phyloP scores from a whole-genome alignment of 768 basidiomycete genomes.

The Suillus americanus region DNA sequence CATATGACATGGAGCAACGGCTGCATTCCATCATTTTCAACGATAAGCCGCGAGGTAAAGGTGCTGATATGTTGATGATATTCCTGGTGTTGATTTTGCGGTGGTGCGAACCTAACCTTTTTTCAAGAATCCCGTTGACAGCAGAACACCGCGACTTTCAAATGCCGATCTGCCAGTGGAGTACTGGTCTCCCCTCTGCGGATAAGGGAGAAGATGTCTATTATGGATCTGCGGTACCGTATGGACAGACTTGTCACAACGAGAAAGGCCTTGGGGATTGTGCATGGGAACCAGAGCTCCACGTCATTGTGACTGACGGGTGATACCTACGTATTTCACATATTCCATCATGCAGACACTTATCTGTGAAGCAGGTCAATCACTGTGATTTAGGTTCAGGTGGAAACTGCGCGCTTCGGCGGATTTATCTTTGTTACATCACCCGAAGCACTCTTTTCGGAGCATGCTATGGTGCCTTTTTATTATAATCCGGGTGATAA shows the following conservation, averaged over 20 bases:
- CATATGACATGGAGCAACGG: not conserved
- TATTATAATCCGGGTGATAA: not conserved
- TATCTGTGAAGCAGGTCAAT: not conserved
- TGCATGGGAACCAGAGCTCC: not conserved
- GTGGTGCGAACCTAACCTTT: slow-evolving; percentile 3
- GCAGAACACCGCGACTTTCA: not conserved
- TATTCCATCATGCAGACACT: not conserved
- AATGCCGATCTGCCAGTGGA: not conserved
- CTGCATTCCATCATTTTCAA: not conserved
- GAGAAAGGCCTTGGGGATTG: not conserved
- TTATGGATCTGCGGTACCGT: not conserved
- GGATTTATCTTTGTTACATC: not conserved
- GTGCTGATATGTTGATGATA: not conserved
- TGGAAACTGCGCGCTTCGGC: not conserved
- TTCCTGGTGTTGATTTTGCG: not conserved
- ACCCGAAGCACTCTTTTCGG: not conserved
- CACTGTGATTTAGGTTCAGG: not conserved
- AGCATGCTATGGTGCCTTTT: not conserved
- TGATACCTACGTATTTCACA: not conserved
- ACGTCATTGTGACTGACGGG: not conserved
- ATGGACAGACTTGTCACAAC: not conserved
- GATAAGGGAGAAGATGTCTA: not conserved
- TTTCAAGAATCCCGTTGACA: not conserved
- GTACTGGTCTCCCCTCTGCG: not conserved
- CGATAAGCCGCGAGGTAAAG: not conserved